A percentile compares a stretch with the other conserved stretches of the same genome.
Conservation (phyloP, 345 rosid species). For the Brassica incana region DNA sequence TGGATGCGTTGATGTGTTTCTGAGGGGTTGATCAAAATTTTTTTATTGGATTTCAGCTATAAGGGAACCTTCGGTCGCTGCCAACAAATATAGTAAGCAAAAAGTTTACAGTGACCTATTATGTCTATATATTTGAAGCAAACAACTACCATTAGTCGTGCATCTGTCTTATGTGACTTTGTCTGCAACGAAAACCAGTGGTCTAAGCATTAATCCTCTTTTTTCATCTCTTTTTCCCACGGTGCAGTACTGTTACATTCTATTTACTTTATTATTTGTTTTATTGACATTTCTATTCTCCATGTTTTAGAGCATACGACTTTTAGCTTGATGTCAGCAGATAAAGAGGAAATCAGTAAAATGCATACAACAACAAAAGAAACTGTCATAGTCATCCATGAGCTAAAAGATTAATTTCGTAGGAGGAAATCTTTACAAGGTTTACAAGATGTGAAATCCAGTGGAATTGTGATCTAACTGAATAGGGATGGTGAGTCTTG, state of each 20-base stretch:
- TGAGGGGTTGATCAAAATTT: not conserved
- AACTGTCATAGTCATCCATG: conserved; percentile 66
- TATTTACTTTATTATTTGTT: no score
- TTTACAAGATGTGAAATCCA: not conserved
- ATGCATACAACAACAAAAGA: conserved; percentile 63
- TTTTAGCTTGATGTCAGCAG: not conserved
- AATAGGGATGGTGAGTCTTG: no score
- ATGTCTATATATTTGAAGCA: no score
- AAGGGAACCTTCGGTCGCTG: not conserved
- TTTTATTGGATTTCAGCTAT: not conserved
- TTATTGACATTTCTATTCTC: no score
- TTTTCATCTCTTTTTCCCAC: no score
- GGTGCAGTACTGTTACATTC: no score
- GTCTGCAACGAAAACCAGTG: no score
- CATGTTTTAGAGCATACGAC: no score
- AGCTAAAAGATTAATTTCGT: conserved; percentile 61
- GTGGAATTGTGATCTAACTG: no score
- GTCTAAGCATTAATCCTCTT: not conserved
- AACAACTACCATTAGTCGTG: no score
- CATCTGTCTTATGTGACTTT: no score
- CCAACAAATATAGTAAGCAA: not conserved
- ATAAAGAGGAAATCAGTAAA: conserved; percentile 64
- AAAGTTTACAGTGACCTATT: no score
- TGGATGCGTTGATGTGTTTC: not conserved
- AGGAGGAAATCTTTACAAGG: conserved; percentile 47